Conservation (phyloP, 257 asterid species). For the Scutellaria barbata region DNA sequence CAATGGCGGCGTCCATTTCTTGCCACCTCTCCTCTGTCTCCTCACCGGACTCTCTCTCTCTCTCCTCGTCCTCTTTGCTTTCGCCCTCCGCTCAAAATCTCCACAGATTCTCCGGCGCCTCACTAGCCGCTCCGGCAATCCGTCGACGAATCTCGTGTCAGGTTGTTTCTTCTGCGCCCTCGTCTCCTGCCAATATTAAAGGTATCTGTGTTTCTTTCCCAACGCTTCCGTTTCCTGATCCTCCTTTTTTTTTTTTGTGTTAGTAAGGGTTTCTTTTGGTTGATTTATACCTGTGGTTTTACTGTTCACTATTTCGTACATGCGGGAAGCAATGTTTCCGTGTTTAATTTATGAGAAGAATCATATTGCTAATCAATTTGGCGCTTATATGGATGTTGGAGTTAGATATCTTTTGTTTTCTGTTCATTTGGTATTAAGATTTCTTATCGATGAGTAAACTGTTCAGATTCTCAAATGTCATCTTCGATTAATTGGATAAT, state of each 20-base stretch:
- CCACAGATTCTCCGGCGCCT: conserved; percentile 38
- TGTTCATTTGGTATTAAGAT: neutral
- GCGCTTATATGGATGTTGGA: neutral
- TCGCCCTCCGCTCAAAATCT: conserved; percentile 42
- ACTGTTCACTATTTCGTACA: neutral
- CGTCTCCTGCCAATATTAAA: conserved; percentile 58
- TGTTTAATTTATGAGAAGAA: neutral
- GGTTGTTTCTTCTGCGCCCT: conserved; percentile 51
- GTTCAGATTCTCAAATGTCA: neutral
- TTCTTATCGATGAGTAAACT: neutral
- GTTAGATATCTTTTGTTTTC: neutral
- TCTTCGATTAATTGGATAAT: conserved; percentile 18
- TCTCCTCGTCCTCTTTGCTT: conserved; percentile 56
- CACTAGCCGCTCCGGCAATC: conserved; percentile 42
- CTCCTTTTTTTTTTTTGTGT: conserved; percentile 13
- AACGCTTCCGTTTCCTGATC: neutral
- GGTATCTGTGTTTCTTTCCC: conserved; percentile 41
- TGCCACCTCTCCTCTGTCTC: conserved; percentile 52
- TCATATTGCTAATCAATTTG: neutral
- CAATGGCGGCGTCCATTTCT: conserved; percentile 59
- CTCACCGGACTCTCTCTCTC: conserved; percentile 51
- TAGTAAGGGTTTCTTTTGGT: neutral
- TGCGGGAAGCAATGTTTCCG: neutral
- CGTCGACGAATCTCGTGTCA: conserved; percentile 74
- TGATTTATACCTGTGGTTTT: neutral